Evolutionary conservation across 2,329 filamentous ascomycete species (phyloP), one percentile per base, ranked within the genome.

Genomic region (Calonectria ilicicola): DNA sequence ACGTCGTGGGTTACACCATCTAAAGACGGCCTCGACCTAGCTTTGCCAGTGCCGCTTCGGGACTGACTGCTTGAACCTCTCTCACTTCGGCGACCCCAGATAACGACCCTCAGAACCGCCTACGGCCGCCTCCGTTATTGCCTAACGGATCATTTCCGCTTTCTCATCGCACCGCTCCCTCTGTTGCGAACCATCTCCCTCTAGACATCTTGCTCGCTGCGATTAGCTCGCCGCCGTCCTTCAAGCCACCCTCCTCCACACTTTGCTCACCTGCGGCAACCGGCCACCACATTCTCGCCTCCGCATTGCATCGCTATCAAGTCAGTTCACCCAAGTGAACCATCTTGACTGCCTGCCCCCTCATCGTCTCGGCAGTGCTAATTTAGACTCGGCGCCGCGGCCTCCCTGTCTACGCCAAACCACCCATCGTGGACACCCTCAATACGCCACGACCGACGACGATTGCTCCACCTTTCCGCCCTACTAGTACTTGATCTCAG

Each of bases 331-430:
- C 62, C 56, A 49, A 32, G 56, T 46, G 69, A 27, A 72, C 70
- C 63, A 46, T 72, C 71, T 60, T 64, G 60, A 64, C 62, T 72
- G 66, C 74, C 44, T 72, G 72, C 63, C 69, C 66, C 47, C 70
- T 74, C 72, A 68, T 72, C 68, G 60, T 67, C 70, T 71, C 62
- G 75, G 74, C 70, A 79, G 69, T 67, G 69, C 68, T 74, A 76
- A 74, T 75, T 79, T 79, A 77, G 76, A 79, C 76, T 72, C 67
- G 65, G 67, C 78, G 76, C 74, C 76, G 76, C 77, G 70, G 68
- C 68, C 63, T 74, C 71, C 70, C 72, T 70, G 70, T 72, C 74
- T 74, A 75, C 70, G 69, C 69, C 67, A 71, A 53, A 76, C 70
- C 65, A 63, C 67, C 71, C 78, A 69, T 69, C 69, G 74, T 75